Evolutionary conservation across 352 stramenopile genomes (phyloP), one percentile per base, ranked within the genome.

Genomic region (Phytophthora meadii): DNA sequence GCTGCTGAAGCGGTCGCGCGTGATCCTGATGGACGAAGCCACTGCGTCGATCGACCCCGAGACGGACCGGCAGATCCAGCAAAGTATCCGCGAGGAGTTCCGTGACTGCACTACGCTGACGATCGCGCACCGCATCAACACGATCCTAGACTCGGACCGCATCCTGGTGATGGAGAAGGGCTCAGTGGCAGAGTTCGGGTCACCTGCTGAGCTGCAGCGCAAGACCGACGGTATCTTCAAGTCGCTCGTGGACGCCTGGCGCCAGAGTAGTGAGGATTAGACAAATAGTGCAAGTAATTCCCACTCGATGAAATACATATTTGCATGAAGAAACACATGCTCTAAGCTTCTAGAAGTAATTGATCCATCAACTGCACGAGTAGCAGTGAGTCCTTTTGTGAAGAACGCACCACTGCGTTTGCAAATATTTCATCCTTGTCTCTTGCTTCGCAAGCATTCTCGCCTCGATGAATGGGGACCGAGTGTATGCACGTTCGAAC

Each of bases 1-100:
- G 15, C 62, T 99, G 17, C 54, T 99, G 19, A 84, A 91, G 19
- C 85, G 97, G 81, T 30, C 58, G 19, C 96, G 95, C 30, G 74
- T 89, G 45, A 76, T 99, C 6, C 76, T 99, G 11, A 72, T 99
- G 48, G 97, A 99, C 74, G 97, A 99, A 72, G 96, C 95, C 11
- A 99, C 97, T 4, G 84, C 90, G 27, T 92, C 77, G 45, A 90
- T 99, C 14, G 95, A 98, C 46, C 62, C 65, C 5, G 74, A 82
- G 53, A 88, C 79, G 15, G 92, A 98, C 58, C 40, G 61, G 6
- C 45, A 81, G 46, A 84, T 84, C 52, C 75, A 89, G 61, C 70
- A 74, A 10, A 94, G 87, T 32, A 96, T 98, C 61, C 82, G 94
- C 34, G 68, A 95, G 40, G 92, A 97, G 44, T 98, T 99, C 74